These are phyloP conservation scores for Ophiostoma australiae DNA, from an alignment of 2,329 filamentous ascomycete species.

Conservation along the genomic window DNA sequence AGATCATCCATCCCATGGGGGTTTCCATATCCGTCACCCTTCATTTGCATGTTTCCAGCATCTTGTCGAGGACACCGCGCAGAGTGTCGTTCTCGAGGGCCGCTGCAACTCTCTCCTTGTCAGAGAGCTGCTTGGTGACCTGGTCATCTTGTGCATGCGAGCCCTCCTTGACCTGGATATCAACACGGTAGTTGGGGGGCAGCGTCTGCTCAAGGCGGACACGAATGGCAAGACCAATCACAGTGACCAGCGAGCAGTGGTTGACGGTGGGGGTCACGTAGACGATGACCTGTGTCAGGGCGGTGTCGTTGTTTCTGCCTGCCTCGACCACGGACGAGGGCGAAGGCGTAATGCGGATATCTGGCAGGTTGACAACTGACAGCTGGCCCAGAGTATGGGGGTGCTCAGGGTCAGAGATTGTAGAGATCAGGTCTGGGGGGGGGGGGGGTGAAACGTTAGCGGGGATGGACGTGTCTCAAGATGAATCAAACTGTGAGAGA, in stretches of 20 bases:
- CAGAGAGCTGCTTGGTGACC: slow-evolving; percentile 91
- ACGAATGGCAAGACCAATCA: slow-evolving; percentile 89
- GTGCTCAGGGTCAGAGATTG: slow-evolving; percentile 94
- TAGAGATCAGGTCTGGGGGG: slow-evolving; percentile 75
- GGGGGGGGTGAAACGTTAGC: slow-evolving; percentile 35
- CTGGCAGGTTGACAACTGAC: slow-evolving; percentile 90
- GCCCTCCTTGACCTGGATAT: slow-evolving; percentile 91
- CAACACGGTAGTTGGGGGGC: slow-evolving; percentile 84
- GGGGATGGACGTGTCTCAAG: slow-evolving; percentile 26
- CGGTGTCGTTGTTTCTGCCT: slow-evolving; percentile 40
- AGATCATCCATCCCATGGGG: neutral
- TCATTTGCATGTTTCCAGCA: slow-evolving; percentile 78
- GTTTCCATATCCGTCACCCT: too few relatives aligned
- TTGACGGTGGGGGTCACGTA: slow-evolving; percentile 95
- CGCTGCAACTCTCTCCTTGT: slow-evolving; percentile 94
- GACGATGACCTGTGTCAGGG: slow-evolving; percentile 69
- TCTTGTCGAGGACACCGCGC: slow-evolving; percentile 82
- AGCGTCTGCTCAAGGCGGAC: slow-evolving; percentile 86
- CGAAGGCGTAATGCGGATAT: slow-evolving; percentile 73
- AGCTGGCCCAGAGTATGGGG: slow-evolving; percentile 89
- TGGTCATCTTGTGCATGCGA: slow-evolving; percentile 94
- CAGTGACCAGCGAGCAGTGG: slow-evolving; percentile 92
- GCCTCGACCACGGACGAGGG: slow-evolving; percentile 38
- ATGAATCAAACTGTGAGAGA: neutral
- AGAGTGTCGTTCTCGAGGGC: slow-evolving; percentile 90